Evolutionary conservation across 305 asterid species (phyloP).

Genomic region (Petunia hybrid): DNA sequence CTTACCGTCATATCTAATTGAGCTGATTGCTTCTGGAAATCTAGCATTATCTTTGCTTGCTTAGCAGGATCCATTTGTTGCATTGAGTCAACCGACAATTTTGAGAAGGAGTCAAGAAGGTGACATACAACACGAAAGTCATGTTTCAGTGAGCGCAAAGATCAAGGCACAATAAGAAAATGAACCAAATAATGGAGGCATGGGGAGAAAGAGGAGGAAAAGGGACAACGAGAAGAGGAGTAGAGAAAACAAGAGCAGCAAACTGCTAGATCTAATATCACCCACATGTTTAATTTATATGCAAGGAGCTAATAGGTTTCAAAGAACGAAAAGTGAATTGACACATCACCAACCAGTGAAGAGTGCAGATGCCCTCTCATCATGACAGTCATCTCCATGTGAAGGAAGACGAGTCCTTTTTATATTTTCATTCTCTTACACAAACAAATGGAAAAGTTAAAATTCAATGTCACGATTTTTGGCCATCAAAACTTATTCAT

Average conservation of each 20-base stretch:
- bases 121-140: neutral
- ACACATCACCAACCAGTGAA: neutral
- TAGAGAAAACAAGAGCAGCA: neutral
- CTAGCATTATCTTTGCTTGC: constrained; percentile 85
- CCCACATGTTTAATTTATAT: neutral
- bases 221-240: neutral
- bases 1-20: constrained; percentile 98
- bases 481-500: constrained; percentile 76
- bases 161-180: neutral
- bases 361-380: constrained; percentile 3
- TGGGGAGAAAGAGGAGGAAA: neutral
- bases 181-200: neutral
- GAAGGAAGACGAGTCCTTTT: neutral
- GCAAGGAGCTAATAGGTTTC: constrained; percentile 7
- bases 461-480: neutral
- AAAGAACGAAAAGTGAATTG: neutral
- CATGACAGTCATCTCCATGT: constrained; percentile 5
- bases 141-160: neutral
- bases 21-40: constrained; percentile 91
- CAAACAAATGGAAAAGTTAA: neutral
- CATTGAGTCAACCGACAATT: constrained; percentile 27
- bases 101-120: neutral
- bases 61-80: constrained; percentile 96
- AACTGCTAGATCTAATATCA: neutral
- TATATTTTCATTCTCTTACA: neutral